phyloP scores from a whole-genome alignment of 345 rosid species.

The Syzygium oleosum region DNA sequence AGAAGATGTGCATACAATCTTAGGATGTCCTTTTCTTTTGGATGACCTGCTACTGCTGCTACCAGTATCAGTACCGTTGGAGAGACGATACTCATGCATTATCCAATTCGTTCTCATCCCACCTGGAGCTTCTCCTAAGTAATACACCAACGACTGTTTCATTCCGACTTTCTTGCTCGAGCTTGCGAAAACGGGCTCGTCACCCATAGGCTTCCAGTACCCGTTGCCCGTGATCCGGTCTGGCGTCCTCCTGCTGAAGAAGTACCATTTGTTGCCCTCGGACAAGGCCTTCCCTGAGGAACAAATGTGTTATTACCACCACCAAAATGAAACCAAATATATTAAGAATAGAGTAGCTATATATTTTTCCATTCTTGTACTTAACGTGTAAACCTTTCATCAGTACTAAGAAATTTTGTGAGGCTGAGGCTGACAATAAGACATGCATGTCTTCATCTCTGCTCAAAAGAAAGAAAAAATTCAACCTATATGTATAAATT shows the following conservation, averaged over 20 bases:
- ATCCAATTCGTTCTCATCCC: constrained; percentile 63
- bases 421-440: neutral
- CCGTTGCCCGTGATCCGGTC: constrained; percentile 60
- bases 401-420: neutral
- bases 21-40: constrained; percentile 37
- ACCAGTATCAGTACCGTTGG: constrained; percentile 8
- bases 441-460: neutral
- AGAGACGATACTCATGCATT: constrained; percentile 76
- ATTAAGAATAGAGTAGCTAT: neutral
- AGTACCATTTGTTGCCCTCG: constrained; percentile 87
- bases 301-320: neutral
- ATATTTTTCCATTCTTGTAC: neutral
- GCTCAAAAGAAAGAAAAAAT: neutral
- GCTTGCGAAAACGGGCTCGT: constrained; percentile 46
- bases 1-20: constrained; percentile 17
- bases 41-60: constrained; percentile 30
- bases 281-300: constrained; percentile 70
- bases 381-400: neutral
- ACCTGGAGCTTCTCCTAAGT: constrained; percentile 44
- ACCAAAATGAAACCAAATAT: neutral
- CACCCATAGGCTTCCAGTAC: constrained; percentile 71
- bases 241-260: constrained; percentile 63
- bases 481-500: neutral
- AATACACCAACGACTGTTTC: constrained; percentile 49
- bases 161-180: constrained; percentile 49